These are phyloP conservation scores for Capsella rubella DNA, from an alignment of 441 rosid species.

Conservation along the genomic window DNA sequence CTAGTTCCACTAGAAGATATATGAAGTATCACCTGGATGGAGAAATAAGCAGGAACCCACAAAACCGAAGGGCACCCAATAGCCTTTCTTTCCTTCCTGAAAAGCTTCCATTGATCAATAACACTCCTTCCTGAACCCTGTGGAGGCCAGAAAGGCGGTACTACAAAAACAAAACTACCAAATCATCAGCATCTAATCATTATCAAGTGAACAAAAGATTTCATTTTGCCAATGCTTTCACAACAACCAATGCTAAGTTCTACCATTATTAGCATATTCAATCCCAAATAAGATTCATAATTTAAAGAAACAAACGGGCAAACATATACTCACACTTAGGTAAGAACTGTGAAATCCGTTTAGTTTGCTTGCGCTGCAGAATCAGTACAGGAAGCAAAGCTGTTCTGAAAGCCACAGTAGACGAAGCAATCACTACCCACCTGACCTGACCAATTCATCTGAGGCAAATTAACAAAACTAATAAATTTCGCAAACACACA, in stretches of 20 bases:
- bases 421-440: conserved; percentile 86
- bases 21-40: conserved; percentile 66
- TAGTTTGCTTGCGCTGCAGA: conserved; percentile 68
- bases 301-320: neutral
- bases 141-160: conserved; percentile 90
- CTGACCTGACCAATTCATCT: conserved; percentile 73
- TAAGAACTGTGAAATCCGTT: conserved; percentile 57
- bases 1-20: neutral
- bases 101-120: conserved; percentile 58
- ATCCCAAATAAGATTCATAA: neutral
- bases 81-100: conserved; percentile 60
- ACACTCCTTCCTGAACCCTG: conserved; percentile 79
- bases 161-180: conserved; percentile 52
- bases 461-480: conserved; percentile 27
- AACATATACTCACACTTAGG: conserved; percentile 67
- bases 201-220: neutral
- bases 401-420: conserved; percentile 74
- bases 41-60: conserved; percentile 71
- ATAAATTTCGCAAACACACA: neutral
- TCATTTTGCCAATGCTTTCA: neutral
- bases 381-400: conserved; percentile 67
- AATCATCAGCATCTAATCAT: conserved; percentile 33
- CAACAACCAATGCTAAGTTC: neutral
- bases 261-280: conserved; percentile 4
- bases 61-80: conserved; percentile 80